Base-by-base conservation (phyloP, 1,284 basidiomycete genomes). In the Polyporus tsugae region DNA sequence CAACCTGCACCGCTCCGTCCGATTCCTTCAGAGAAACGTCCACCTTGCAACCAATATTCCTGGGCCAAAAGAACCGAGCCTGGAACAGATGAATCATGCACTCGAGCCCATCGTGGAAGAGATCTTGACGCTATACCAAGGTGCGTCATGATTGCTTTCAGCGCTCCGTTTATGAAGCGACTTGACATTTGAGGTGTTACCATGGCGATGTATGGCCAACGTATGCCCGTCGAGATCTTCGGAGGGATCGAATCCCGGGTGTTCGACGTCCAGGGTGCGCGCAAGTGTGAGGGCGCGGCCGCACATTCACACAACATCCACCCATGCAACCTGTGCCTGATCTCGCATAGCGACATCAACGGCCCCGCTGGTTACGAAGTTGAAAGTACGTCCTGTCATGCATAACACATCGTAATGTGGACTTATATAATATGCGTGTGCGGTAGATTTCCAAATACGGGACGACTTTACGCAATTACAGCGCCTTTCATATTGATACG, bases 51-150 rank as follows among this genome's bases (percentile, higher is more conserved):
- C 76, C 2, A 72, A 80, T 39, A 76, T 82, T 22, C 82, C 82
- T 35, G 80, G 80, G 4, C 80, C 78, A 2, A 70, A 74, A n/a
- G 76, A 82, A 59, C 81, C 82, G 0, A 73, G 73, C 25, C 59
- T 74, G 0, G 75, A 76, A 7, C 68, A 79, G 46, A 70, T 82
- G n/a, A 83, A 83, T 64, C 75, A 78, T 44, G 78, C 77, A 58
- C 66, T 84, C 0, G 59, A 57, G 7, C 81, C 78, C 0, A 63
- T 84, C 9, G 76, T 83, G 1, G 75, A 81, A 55, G 75, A 78
- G 25, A 63, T 84, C 25, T 36, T 41, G 2, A 33, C 29, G 4
- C 44, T 60, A 7, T 53, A 60, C 5, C 4, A 1, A 4, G 52
- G 52, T 53, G 15, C 29, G 52, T 53, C n/a, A n/a, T n/a, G n/a